Conservation (phyloP, 176 grass and related monocot genomes). For the Zoysia pacifica region DNA sequence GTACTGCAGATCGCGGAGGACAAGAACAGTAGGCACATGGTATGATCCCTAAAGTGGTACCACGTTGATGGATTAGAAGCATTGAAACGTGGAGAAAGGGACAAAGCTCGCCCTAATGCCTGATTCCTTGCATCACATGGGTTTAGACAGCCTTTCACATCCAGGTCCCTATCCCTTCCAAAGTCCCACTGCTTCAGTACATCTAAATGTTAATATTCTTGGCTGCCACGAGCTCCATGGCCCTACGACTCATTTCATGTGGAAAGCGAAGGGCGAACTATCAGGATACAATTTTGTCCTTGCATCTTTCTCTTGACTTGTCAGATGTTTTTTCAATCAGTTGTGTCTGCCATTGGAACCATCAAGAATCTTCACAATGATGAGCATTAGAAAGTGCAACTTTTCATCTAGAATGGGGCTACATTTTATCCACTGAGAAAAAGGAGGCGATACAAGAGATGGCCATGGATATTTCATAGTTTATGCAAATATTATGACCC, state of each 20-base stretch:
- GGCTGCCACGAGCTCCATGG: neutral
- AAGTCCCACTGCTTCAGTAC: slow-evolving; percentile 1
- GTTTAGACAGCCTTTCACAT: slow-evolving; percentile 49
- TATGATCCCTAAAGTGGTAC: slow-evolving; percentile 41
- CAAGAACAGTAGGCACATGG: slow-evolving; percentile 52
- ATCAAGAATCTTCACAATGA: slow-evolving; percentile 42
- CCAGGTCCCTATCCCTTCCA: slow-evolving; percentile 39
- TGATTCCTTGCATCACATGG: slow-evolving; percentile 64
- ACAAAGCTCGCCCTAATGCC: slow-evolving; percentile 46
- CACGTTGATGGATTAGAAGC: slow-evolving; percentile 38
- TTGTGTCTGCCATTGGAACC: slow-evolving; percentile 55
- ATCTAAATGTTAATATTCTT: slow-evolving; percentile 33
- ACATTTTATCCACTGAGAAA: slow-evolving; percentile 16
- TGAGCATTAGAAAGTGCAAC: slow-evolving; percentile 21
- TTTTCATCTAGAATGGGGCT: neutral
- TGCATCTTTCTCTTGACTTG: slow-evolving; percentile 33
- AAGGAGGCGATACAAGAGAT: slow-evolving; percentile 3
- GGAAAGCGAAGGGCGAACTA: slow-evolving; percentile 24
- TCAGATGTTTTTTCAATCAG: slow-evolving; percentile 49
- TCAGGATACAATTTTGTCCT: slow-evolving; percentile 40
- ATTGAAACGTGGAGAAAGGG: slow-evolving; percentile 50
- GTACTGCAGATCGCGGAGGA: slow-evolving; percentile 36
- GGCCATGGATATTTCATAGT: slow-evolving; percentile 7
- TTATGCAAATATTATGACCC: neutral
- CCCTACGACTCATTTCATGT: slow-evolving; percentile 25